phyloP scores from a whole-genome alignment of 257 asterid species.

The Oldenlandia corymbosa region DNA sequence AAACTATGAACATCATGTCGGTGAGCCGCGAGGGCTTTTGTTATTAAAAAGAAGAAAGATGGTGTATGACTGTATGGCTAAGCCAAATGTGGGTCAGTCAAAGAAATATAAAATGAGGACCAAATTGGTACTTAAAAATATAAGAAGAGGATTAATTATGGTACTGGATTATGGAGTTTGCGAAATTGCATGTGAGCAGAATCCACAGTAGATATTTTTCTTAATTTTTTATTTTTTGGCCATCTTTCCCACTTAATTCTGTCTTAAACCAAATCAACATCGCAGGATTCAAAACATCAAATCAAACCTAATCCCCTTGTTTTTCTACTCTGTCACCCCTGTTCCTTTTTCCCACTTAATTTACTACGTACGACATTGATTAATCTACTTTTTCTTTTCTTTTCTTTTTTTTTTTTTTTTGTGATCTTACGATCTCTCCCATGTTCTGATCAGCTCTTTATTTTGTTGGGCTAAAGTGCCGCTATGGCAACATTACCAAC shows the following conservation, averaged over 20 bases:
- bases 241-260: constrained; percentile 11
- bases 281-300: constrained; percentile 23
- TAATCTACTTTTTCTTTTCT: no score
- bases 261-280: constrained; percentile 19
- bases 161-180: constrained; percentile 14
- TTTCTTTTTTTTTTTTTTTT: no score
- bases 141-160: constrained; percentile 2
- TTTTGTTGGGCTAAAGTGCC: no score
- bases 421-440: no score
- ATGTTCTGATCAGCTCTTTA: no score
- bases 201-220: constrained; percentile 45
- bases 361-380: no score
- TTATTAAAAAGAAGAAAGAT: no score
- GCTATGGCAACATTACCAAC: no score
- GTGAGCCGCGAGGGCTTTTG: no score
- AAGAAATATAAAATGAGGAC: neutral
- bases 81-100: neutral
- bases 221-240: neutral
- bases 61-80: no score
- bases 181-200: constrained; percentile 36
- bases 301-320: constrained; percentile 34
- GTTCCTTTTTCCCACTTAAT: neutral
- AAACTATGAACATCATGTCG: no score
- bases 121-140: neutral
- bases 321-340: constrained; percentile 21